These are phyloP conservation scores for Potentilla sterilis DNA, from an alignment of 306 rosid species.

Conservation along the genomic window DNA sequence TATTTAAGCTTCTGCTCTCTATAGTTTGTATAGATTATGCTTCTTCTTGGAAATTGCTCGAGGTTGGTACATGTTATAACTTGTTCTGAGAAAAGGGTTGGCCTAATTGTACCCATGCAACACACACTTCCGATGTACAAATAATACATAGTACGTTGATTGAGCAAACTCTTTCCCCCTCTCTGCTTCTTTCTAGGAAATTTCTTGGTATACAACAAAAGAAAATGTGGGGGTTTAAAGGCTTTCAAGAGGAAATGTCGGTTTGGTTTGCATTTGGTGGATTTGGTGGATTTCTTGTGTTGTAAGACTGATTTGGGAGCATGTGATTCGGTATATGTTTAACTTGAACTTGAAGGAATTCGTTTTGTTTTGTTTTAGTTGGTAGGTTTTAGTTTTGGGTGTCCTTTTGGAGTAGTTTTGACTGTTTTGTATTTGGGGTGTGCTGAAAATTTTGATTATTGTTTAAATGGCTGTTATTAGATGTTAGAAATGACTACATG, in stretches of 20 bases:
- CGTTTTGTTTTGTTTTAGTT: background rate
- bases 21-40: background rate
- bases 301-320: constrained; percentile 1
- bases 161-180: background rate
- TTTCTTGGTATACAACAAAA: constrained; percentile 14
- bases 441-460: background rate
- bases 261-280: constrained; percentile 10
- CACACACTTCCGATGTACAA: background rate
- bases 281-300: constrained; percentile 8
- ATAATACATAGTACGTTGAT: background rate
- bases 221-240: background rate
- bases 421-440: background rate
- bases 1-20: background rate
- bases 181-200: constrained; percentile 19
- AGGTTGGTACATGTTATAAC: constrained; percentile 3
- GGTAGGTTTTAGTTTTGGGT: background rate
- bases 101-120: background rate
- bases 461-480: background rate
- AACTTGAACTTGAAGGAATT: constrained; percentile 13
- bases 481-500: background rate
- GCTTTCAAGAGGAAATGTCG: background rate
- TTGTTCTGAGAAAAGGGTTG: background rate
- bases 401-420: constrained; percentile 1
- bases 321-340: constrained; percentile 2
- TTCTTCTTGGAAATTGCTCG: constrained; percentile 30